A percentile compares a stretch with the other conserved stretches of the same genome.
phyloP scores from a whole-genome alignment of 2,329 filamentous ascomycete species.

The Calonectria leucothoes region DNA sequence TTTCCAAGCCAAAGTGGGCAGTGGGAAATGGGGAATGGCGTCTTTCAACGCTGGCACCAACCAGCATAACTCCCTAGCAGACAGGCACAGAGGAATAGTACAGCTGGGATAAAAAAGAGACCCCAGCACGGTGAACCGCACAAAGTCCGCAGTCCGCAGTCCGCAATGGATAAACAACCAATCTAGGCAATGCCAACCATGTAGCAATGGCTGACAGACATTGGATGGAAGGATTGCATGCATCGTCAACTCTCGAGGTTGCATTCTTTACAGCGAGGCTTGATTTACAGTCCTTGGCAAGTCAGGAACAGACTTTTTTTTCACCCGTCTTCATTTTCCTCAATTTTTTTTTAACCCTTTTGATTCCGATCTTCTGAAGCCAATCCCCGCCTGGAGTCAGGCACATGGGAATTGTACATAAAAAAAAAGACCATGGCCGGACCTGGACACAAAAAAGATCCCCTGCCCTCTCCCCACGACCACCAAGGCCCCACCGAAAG shows the following conservation, averaged over 20 bases:
- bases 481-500: neutral
- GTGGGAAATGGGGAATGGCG: neutral
- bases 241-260: neutral
- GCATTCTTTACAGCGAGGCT: neutral
- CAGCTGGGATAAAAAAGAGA: neutral
- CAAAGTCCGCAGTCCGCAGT: neutral
- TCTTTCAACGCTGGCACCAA: neutral
- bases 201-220: neutral
- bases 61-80: neutral
- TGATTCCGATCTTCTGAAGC: neutral
- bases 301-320: neutral
- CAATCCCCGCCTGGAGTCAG: neutral
- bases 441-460: neutral
- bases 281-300: neutral
- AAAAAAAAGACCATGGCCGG: neutral
- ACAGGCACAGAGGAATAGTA: neutral
- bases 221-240: neutral
- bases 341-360: neutral
- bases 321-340: neutral
- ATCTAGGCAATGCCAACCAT: neutral
- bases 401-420: neutral
- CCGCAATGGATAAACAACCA: neutral
- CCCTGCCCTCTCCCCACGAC: neutral
- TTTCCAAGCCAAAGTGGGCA: neutral
- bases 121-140: neutral